Evolutionary conservation across 2,329 filamentous ascomycete genomes (phyloP).

Genomic region (Neofusicoccum sp.): DNA sequence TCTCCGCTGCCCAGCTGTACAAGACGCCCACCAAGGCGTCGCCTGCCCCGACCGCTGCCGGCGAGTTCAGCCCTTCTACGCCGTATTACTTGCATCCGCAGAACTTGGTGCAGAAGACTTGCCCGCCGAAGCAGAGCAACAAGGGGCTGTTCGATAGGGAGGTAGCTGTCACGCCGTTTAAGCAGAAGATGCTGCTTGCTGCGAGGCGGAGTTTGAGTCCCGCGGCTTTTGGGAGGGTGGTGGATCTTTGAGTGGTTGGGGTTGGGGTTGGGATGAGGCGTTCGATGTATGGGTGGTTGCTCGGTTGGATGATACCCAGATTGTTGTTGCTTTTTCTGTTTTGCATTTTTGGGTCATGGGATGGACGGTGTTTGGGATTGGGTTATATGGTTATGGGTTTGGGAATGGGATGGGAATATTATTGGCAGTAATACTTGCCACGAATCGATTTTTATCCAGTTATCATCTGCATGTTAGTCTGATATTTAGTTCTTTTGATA

Average conservation of each 20-base stretch:
- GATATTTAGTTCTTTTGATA: too few species aligned
- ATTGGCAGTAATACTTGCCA: too few species aligned
- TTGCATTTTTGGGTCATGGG: too few species aligned
- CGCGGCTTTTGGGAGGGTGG: background rate
- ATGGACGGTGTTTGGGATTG: too few species aligned
- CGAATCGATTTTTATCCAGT: too few species aligned
- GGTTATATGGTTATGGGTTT: too few species aligned
- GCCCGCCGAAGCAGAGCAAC: slow-evolving; percentile 50
- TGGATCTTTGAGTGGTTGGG: background rate
- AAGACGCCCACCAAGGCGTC: slow-evolving; percentile 24
- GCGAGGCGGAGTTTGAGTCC: slow-evolving; percentile 19
- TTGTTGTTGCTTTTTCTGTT: too few species aligned
- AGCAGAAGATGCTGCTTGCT: slow-evolving; percentile 27
- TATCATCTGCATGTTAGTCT: too few species aligned
- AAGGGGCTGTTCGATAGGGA: slow-evolving; percentile 18
- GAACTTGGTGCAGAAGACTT: slow-evolving; percentile 51
- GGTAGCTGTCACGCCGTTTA: slow-evolving; percentile 21
- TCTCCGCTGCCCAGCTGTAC: slow-evolving; percentile 23
- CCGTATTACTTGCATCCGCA: slow-evolving; percentile 47
- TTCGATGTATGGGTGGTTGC: too few species aligned
- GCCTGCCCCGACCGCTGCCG: slow-evolving; percentile 26
- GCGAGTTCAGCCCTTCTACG: slow-evolving; percentile 39
- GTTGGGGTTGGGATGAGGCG: too few species aligned
- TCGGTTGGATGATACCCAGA: too few species aligned
- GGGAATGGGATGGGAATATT: too few species aligned